Conservation (phyloP, 2,329 filamentous ascomycete genomes). For the Xylaria sp. region DNA sequence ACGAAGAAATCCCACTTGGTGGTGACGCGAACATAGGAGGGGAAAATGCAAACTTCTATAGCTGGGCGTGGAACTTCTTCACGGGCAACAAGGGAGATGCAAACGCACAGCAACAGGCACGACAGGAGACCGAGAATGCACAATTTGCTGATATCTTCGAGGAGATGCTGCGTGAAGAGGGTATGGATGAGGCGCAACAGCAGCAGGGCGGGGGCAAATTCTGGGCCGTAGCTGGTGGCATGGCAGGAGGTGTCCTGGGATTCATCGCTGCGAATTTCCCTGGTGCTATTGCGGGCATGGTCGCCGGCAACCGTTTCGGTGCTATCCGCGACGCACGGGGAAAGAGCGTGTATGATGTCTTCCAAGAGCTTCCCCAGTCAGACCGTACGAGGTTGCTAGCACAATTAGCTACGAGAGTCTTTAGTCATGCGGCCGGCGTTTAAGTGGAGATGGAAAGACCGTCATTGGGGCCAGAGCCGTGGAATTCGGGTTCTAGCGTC, state of each 20-base stretch:
- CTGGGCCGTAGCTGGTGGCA: slow-evolving; percentile 86
- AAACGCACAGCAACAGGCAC: slow-evolving; percentile 56
- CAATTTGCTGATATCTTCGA: slow-evolving; percentile 93
- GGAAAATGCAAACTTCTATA: slow-evolving; percentile 63
- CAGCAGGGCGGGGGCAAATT: slow-evolving; percentile 75
- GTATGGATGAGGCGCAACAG: slow-evolving; percentile 78
- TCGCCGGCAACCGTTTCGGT: slow-evolving; percentile 92
- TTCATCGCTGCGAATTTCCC: slow-evolving; percentile 96
- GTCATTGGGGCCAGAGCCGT: neutral
- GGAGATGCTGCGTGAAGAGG: slow-evolving; percentile 88
- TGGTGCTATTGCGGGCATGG: slow-evolving; percentile 87
- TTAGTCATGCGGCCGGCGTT: slow-evolving; percentile 78
- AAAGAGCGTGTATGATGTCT: slow-evolving; percentile 95
- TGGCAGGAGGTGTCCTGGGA: slow-evolving; percentile 89
- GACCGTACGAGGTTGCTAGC: slow-evolving; percentile 85
- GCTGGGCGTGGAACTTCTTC: slow-evolving; percentile 80
- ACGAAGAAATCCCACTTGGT: slow-evolving; percentile 53
- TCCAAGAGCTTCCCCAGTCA: slow-evolving; percentile 83
- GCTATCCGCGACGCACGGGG: slow-evolving; percentile 89
- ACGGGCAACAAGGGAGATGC: slow-evolving; percentile 51
- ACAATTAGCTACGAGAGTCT: slow-evolving; percentile 86
- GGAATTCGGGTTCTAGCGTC: neutral
- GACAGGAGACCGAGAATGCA: slow-evolving; percentile 71
- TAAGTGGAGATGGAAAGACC: slow-evolving; percentile 42
- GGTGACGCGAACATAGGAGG: slow-evolving; percentile 55